phyloP scores from a whole-genome alignment of 176 grass and related monocot genomes.

The Musa troglodytarum region DNA sequence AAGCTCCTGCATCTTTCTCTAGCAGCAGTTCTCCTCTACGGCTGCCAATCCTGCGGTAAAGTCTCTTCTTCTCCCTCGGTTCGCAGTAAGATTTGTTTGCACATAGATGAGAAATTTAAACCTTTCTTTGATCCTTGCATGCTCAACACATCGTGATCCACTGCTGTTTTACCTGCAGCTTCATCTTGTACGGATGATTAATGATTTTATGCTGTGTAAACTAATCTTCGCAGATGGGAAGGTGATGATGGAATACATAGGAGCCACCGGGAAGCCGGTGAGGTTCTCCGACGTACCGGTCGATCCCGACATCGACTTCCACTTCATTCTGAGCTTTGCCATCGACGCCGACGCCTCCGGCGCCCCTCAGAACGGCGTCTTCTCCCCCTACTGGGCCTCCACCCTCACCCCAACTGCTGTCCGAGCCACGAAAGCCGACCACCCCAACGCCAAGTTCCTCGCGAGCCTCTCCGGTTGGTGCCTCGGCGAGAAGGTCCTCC shows the following conservation, averaged over 20 bases:
- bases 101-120: background rate
- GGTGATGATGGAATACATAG: constrained; percentile 23
- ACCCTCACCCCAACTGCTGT: constrained; percentile 2
- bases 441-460: constrained; percentile 12
- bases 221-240: constrained; percentile 10
- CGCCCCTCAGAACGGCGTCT: background rate
- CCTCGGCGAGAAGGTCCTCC: background rate
- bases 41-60: background rate
- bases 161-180: too few species aligned
- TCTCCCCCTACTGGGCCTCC: constrained; percentile 12
- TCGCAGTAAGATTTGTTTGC: background rate
- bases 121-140: background rate
- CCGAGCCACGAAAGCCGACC: background rate
- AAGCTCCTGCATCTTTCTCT: constrained; percentile 5
- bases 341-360: background rate
- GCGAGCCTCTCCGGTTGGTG: constrained; percentile 20
- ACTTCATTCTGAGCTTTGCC: constrained; percentile 19
- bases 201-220: background rate
- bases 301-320: constrained; percentile 4
- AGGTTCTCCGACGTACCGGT: constrained; percentile 1
- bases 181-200: too few species aligned
- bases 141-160: too few species aligned
- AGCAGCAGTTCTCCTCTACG: background rate
- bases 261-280: constrained; percentile 8
- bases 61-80: background rate